Base-by-base conservation (phyloP, 2,329 filamentous ascomycete species). In the Aspergillus sp. region DNA sequence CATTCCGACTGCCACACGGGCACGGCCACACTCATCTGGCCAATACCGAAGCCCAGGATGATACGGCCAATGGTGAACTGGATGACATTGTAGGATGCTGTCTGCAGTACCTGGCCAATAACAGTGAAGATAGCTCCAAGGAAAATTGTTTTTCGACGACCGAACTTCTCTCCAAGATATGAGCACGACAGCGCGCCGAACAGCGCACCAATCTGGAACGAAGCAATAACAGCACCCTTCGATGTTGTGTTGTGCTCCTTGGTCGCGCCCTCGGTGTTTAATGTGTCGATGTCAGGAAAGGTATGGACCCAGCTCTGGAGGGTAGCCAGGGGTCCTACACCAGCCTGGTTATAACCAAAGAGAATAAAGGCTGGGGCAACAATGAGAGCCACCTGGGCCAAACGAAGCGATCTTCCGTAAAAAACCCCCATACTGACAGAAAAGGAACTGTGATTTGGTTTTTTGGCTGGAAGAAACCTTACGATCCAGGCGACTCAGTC, bases 271-370 rank as follows among this genome's bases (percentile, higher is more conserved):
- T 35, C 46, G 1, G 59, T 57, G 26, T 65, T 60, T 9, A 68
- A 60, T 5, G 76, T 71, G 56, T 81, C 74, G 49, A 80, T 78
- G 32, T 69, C 58, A 0, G 78, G 79, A 50, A 82, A 82, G 11
- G 68, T 64, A 2, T 62, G 54, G 2, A 81, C 68, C 50, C 53
- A 60, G 26, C 50, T 54, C 26, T 53, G 43, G 10, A 60, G 47
- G 7, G 50, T 56, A 8, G 52, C 49, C 27, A 60, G 46, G 8
- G 51, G 52, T 0, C 57, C 54, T 12, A 53, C 28, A 4, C 54
- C 56, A 3, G 58, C 50, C 37, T 59, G 56, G 37, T 59, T 59
- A 45, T 60, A 59, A 10, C 55, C 58, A 42, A 56, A 56, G 29
- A 58, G 43, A 7, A 57, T 40, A 34, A 59, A 60, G 11, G 56